Conservation (phyloP, 106 monocot genomes). For the Cymbidium sinense region DNA sequence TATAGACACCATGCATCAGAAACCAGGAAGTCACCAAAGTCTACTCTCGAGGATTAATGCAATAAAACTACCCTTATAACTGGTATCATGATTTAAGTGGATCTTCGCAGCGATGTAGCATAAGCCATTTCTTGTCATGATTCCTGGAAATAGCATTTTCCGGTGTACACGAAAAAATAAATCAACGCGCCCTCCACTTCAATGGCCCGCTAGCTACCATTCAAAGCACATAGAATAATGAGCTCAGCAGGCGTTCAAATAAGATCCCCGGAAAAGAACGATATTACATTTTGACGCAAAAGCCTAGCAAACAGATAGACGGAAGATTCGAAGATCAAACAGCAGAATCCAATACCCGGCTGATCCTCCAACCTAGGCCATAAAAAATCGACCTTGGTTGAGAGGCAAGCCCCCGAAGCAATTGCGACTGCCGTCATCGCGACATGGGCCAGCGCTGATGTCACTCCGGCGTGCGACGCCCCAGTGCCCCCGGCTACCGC, state of each 20-base stretch:
- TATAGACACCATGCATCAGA: too few relatives aligned
- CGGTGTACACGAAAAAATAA: background rate
- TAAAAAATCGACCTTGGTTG: constrained; percentile 92
- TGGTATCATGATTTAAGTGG: too few relatives aligned
- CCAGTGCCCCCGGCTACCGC: constrained; percentile 26
- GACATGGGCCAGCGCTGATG: constrained; percentile 72
- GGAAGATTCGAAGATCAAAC: background rate
- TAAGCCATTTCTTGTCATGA: background rate
- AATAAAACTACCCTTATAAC: too few relatives aligned
- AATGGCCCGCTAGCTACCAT: background rate
- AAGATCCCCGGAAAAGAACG: background rate
- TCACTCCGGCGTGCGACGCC: constrained; percentile 66
- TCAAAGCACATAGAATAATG: background rate
- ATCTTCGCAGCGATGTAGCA: background rate
- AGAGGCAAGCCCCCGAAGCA: constrained; percentile 92
- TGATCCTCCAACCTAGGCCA: constrained; percentile 70
- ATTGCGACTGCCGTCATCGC: constrained; percentile 93
- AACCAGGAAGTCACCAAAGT: too few relatives aligned
- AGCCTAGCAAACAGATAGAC: background rate
- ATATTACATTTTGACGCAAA: background rate
- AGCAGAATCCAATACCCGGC: constrained; percentile 39
- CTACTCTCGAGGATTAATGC: too few relatives aligned
- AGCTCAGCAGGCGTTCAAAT: background rate
- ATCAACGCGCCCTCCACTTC: background rate
- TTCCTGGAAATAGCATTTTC: background rate